These are phyloP conservation scores for Limnomonas spitsbergensis DNA, from an alignment of 139 green algal species.

Conservation along the genomic window DNA sequence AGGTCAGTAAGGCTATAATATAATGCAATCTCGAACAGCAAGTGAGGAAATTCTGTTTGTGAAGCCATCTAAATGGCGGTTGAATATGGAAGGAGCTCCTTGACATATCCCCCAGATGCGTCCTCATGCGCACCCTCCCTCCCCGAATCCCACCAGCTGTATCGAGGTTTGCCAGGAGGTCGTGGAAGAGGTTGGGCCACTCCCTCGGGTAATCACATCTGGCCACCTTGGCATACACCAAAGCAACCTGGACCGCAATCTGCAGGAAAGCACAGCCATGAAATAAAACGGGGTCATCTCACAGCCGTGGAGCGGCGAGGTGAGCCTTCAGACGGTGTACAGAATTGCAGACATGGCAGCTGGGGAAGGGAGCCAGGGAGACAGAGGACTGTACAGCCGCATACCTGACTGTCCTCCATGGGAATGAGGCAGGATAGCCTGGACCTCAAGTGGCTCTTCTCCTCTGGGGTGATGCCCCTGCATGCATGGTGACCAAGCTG, in stretches of 20 bases:
- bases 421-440: slow-evolving; percentile 66
- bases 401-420: slow-evolving; percentile 80
- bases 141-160: neutral
- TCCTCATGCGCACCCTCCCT: too few species aligned
- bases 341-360: too few species aligned
- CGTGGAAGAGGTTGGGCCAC: slow-evolving; percentile 79
- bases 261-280: slow-evolving; percentile 28
- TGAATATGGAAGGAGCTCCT: too few species aligned
- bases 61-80: too few species aligned
- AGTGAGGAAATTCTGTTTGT: too few species aligned
- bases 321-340: too few species aligned
- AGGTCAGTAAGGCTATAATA: too few species aligned
- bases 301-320: neutral
- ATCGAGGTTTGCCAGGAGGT: slow-evolving; percentile 53
- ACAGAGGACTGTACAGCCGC: neutral
- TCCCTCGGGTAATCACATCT: slow-evolving; percentile 79
- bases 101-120: too few species aligned
- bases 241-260: slow-evolving; percentile 80
- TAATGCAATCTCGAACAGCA: too few species aligned
- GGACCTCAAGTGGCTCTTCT: slow-evolving; percentile 74
- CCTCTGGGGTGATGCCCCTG: slow-evolving; percentile 68
- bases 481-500: neutral
- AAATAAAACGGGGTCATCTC: neutral
- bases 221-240: slow-evolving; percentile 86
- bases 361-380: too few species aligned